phyloP scores from a whole-genome alignment of 768 basidiomycete species.

The Mycena rebaudengoi region DNA sequence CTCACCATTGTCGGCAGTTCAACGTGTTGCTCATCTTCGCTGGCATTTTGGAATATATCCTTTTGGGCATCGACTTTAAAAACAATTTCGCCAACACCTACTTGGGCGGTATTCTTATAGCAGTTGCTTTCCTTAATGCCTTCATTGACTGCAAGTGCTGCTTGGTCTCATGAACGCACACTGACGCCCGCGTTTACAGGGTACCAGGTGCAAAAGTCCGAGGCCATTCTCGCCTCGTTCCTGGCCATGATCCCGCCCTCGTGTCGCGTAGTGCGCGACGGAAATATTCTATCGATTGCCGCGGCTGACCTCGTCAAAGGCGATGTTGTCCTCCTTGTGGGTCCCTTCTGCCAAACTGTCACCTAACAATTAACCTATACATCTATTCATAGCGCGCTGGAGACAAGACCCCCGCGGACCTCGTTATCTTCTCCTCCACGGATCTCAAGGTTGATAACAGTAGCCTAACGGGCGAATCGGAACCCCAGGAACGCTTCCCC shows the following conservation, averaged over 20 bases:
- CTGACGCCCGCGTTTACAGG: slow-evolving; percentile 9
- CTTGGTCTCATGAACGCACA: no score
- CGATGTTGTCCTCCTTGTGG: slow-evolving; percentile 71
- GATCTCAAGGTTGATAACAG: slow-evolving; percentile 79
- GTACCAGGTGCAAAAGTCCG: slow-evolving; percentile 77
- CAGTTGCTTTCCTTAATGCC: slow-evolving; percentile 74
- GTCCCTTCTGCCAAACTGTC: no score
- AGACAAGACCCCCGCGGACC: slow-evolving; percentile 77
- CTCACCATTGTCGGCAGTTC: slow-evolving; percentile 43
- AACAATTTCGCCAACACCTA: slow-evolving; percentile 72
- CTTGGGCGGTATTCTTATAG: slow-evolving; percentile 73
- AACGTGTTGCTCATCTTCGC: slow-evolving; percentile 74
- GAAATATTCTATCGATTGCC: slow-evolving; percentile 60
- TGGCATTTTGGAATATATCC: slow-evolving; percentile 70
- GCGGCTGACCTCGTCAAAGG: slow-evolving; percentile 73
- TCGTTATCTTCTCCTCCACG: slow-evolving; percentile 64
- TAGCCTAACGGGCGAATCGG: slow-evolving; percentile 75
- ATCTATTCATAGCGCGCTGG: no score
- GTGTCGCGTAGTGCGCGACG: slow-evolving; percentile 69
- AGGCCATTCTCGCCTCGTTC: slow-evolving; percentile 76
- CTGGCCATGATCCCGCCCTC: slow-evolving; percentile 78
- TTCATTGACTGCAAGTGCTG: slow-evolving; percentile 65
- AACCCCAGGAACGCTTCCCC: slow-evolving; percentile 68
- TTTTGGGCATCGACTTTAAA: slow-evolving; percentile 70
- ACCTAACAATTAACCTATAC: no score